Evolutionary conservation across 2,329 filamentous ascomycete species (phyloP), one percentile per base, ranked within the genome.

Genomic region (Cytospora leucostoma): DNA sequence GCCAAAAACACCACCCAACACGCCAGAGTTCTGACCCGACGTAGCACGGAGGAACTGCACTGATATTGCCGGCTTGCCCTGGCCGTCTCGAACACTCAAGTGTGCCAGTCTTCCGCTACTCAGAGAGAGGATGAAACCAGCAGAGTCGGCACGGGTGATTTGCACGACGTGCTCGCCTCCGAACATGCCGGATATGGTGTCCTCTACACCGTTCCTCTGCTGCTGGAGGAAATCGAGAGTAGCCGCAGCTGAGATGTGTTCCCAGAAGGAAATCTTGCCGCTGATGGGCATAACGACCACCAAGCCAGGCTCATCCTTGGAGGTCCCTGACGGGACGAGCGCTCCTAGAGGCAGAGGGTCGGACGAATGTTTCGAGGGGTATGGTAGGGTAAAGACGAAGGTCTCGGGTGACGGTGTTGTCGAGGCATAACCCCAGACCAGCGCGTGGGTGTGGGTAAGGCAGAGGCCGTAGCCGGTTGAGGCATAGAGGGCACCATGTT

Each of bases 251-350:
- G 94, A 93, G 67, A 98, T 91, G 47, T 92, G 96, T 74, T 98
- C 95, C 93, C 95, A 98, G 75, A 95, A 98, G 52, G 92, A 88
- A 59, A 98, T 87, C 74, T 89, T 93, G 59, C 95, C 95, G 56
- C 84, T 93, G 19, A 85, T 86, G 13, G 94, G 91, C 78, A 94
- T 91, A 44, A 98, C 83, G 44, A 97, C 85, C 34, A 99, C 86
- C 44, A 99, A 82, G 2, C 95, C 95, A 38, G 93, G 90, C 69
- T 96, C 91, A 56, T 87, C 86, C n/a, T 86, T 87, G 5, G 88
- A 88, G 12, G 90, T 88, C 6, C 91, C 90, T 56, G 90, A 88
- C 0, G 91, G 89, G 7, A 97, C 88, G 59, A 99, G 84, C 19
- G 91, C 86, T 60, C 92, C 95, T 47, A 97, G 82, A 1, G 95